phyloP scores from a whole-genome alignment of 225 moss, liverwort and hornwort genomes.

The Straminergon stramineum region DNA sequence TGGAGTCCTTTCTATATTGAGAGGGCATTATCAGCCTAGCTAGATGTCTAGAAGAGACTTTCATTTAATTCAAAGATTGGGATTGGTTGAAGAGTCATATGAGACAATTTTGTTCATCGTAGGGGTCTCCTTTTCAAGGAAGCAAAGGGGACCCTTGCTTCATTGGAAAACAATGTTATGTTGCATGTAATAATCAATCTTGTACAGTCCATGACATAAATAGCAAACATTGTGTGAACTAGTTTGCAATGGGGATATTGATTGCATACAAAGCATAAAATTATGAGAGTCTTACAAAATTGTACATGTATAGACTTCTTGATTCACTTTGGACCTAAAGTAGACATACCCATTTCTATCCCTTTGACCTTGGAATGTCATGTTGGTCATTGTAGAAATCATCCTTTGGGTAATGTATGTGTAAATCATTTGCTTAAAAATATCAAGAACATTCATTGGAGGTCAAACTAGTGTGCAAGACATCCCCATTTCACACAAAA shows the following conservation, averaged over 20 bases:
- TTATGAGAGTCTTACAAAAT: accelerated
- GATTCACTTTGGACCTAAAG: no score
- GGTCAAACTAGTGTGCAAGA: background rate
- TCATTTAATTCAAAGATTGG: background rate
- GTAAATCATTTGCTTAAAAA: background rate
- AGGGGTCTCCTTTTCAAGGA: accelerated
- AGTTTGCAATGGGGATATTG: accelerated
- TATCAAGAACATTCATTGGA: background rate
- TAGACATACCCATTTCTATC: accelerated
- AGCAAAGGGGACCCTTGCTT: background rate
- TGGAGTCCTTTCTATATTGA: accelerated
- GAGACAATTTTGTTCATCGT: background rate
- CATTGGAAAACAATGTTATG: background rate
- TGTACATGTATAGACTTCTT: background rate
- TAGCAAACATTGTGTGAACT: background rate
- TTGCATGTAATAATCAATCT: accelerated
- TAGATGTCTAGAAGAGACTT: background rate
- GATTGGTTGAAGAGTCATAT: no score
- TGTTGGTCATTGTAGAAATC: accelerated
- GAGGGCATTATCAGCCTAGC: background rate
- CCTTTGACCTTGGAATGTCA: accelerated
- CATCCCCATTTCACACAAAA: accelerated
- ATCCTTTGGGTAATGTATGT: accelerated
- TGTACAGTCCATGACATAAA: no score
- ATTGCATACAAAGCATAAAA: background rate